Conservation (phyloP, 192 early-diverging fungal genomes). For the Coemansia asiatica region DNA sequence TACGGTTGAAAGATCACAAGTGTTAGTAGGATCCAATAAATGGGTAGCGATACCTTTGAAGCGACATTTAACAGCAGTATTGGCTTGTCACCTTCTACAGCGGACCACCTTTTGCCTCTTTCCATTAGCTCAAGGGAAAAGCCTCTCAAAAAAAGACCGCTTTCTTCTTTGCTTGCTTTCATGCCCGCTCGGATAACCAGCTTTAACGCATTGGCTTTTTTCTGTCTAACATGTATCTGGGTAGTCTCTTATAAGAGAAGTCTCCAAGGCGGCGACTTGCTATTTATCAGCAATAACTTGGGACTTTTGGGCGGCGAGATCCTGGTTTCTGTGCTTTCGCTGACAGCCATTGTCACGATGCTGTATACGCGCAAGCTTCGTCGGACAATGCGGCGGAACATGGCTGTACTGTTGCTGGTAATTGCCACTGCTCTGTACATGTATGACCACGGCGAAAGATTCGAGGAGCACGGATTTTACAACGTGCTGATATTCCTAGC, state of each 20-base stretch:
- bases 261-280: conserved; percentile 35
- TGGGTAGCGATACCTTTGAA: no score
- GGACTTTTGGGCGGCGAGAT: conserved; percentile 34
- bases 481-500: conserved; percentile 48
- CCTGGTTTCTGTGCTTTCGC: conserved; percentile 30
- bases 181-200: conserved; percentile 17
- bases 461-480: conserved; percentile 45
- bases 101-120: no score
- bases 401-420: conserved; percentile 9
- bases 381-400: conserved; percentile 5
- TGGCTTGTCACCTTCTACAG: no score
- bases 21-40: no score
- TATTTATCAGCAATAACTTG: conserved; percentile 47
- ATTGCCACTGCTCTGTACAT: conserved; percentile 28
- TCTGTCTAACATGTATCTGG: conserved; percentile 8
- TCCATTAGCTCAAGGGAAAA: no score
- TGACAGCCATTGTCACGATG: conserved; percentile 26
- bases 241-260: conserved; percentile 1
- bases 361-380: conserved; percentile 31
- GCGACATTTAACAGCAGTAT: no score
- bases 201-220: neutral
- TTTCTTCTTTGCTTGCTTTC: no score
- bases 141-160: conserved; percentile 39
- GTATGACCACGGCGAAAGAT: conserved; percentile 48
- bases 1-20: neutral